Evolutionary conservation across 2,329 filamentous ascomycete genomes (phyloP), one percentile per base, ranked within the genome.

Genomic region (Parastagonospora avenae): DNA sequence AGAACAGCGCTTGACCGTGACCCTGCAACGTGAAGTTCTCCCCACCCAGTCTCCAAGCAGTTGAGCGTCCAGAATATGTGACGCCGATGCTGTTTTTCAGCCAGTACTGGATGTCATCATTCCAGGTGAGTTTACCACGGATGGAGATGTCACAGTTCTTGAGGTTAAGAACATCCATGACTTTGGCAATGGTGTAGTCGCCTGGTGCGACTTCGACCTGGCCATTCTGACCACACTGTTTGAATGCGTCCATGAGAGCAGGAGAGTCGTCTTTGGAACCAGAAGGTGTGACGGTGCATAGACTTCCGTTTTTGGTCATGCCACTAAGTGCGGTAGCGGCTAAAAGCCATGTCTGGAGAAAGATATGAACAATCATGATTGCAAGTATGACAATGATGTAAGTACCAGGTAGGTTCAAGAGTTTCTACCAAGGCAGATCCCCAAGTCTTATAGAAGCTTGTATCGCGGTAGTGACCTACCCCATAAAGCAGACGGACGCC

Each of bases 81-180:
- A 68, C 63, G 9, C 52, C 31, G 6, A 68, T 57, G 16, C 55
- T 60, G 41, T 65, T 63, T 8, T 42, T 38, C 0, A 57, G 46
- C 64, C 64, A 68, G 43, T 68, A 68, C 9, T 64, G 55, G 19
- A 66, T 65, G 19, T 68, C 63, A 9, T 59, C 51, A 36, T 56
- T 68, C 64, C 64, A 66, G 2, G 63, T 66, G 4, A 66, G 32
- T 32, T 59, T 66, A 4, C 64, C 64, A 10, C 50, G 54, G 29
- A 68, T 68, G 15, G 55, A 60, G 24, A 68, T 66, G 42, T 66
- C 64, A 42, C 60, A 64, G 40, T 68, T 68, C 15, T 61, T 50
- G 7, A 68, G 56, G 35, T 60, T 55, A 8, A 63, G 45, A 8
- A 60, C 54, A 30, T 68, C 64, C 60, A 66, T 68, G 14, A 68